phyloP scores from a whole-genome alignment of 75 land plant species.

The Isoetes taiwanensis region DNA sequence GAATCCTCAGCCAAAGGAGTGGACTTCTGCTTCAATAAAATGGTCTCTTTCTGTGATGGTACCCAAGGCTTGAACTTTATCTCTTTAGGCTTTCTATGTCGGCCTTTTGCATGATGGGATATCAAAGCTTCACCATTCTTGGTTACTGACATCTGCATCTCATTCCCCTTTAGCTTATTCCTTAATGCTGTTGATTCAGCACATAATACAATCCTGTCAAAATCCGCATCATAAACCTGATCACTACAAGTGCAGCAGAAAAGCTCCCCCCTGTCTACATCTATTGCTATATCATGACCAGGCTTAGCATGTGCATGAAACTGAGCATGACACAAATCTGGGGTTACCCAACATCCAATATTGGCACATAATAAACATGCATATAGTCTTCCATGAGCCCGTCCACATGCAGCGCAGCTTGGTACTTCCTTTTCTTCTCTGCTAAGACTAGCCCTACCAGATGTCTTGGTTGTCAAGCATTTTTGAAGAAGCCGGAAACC shows the following conservation, averaged over 20 bases:
- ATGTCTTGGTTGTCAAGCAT: constrained; percentile 28
- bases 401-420: constrained; percentile 33
- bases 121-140: too few relatives aligned
- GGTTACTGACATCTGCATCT: too few relatives aligned
- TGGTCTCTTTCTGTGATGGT: constrained; percentile 28
- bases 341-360: constrained; percentile 35
- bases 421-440: constrained; percentile 31
- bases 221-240: constrained; percentile 77
- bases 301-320: constrained; percentile 23
- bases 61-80: constrained; percentile 43
- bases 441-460: constrained; percentile 31
- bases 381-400: constrained; percentile 24
- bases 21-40: constrained; percentile 16
- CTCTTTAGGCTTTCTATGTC: too few relatives aligned
- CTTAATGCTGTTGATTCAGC: too few relatives aligned
- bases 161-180: too few relatives aligned
- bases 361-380: constrained; percentile 60
- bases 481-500: constrained; percentile 37
- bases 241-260: constrained; percentile 68
- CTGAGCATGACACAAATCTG: constrained; percentile 22
- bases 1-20: constrained; percentile 17
- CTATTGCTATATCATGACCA: constrained; percentile 55
- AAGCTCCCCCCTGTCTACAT: constrained; percentile 76
- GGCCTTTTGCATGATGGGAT: too few relatives aligned
- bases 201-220: constrained; percentile 49